A percentile compares a stretch with the other conserved stretches of the same genome.
These are phyloP conservation scores for Barnettozyma californica DNA, from an alignment of 805 yeast species.

Conservation along the genomic window DNA sequence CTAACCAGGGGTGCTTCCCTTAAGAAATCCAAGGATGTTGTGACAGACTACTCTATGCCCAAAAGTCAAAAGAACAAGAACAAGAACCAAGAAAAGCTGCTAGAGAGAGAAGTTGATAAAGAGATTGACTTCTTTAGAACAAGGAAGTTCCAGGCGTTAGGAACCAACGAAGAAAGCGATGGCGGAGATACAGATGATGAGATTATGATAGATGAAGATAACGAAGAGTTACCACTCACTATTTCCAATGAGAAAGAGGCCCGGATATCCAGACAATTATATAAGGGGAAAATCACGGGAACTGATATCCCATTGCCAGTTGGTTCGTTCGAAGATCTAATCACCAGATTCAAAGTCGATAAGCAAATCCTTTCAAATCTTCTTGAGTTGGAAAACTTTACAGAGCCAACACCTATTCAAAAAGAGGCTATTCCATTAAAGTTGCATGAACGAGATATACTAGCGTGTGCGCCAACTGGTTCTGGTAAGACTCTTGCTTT, in stretches of 20 bases:
- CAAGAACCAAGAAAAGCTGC: constrained; percentile 33
- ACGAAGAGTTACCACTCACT: constrained; percentile 30
- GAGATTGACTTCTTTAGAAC: constrained; percentile 83
- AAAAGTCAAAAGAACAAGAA: constrained; percentile 20
- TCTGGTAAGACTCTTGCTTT: constrained; percentile 96
- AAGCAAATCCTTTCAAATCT: constrained; percentile 52
- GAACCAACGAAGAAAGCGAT: constrained; percentile 22
- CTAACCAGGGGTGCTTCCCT: constrained; percentile 82
- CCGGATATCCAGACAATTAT: constrained; percentile 46
- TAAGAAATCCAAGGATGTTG: constrained; percentile 41
- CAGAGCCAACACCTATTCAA: constrained; percentile 90
- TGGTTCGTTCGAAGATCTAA: constrained; percentile 80
- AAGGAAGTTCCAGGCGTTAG: constrained; percentile 30
- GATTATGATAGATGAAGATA: constrained; percentile 7
- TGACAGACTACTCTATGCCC: constrained; percentile 26
- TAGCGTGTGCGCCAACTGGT: constrained; percentile 98
- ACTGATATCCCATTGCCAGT: constrained; percentile 87
- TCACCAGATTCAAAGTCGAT: constrained; percentile 61
- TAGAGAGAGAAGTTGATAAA: constrained; percentile 49
- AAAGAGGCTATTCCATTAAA: constrained; percentile 81
- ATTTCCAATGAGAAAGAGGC: constrained; percentile 59
- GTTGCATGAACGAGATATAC: constrained; percentile 63
- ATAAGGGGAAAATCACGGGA: constrained; percentile 72
- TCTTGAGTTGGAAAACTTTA: constrained; percentile 57
- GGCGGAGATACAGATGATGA: constrained; percentile 28